Percentiles rank a stretch among this genome's conserved stretches.
These are phyloP conservation scores for Backusella tuberculispora DNA, from an alignment of 192 early-diverging fungal species.

Conservation along the genomic window DNA sequence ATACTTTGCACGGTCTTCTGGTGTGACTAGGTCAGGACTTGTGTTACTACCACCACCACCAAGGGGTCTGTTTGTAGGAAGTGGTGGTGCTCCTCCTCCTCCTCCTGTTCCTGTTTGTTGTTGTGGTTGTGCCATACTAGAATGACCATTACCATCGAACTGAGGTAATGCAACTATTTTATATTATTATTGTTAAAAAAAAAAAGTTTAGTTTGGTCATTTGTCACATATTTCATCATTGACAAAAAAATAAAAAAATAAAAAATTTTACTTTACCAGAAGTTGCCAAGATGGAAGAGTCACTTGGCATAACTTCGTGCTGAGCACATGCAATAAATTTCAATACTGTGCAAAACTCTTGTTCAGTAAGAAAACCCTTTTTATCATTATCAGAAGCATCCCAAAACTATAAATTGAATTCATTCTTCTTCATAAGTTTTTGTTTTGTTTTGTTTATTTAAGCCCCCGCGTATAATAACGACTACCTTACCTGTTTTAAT, in stretches of 20 bases:
- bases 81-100: background rate
- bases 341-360: conserved; percentile 79
- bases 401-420: conserved; percentile 72
- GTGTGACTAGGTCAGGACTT: conserved; percentile 47
- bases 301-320: conserved; percentile 53
- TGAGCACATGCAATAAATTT: conserved; percentile 92
- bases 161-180: conserved; percentile 34
- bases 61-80: conserved; percentile 2
- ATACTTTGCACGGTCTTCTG: conserved; percentile 39
- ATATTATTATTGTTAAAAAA: background rate
- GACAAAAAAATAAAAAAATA: too few relatives aligned
- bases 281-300: conserved; percentile 41
- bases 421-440: background rate
- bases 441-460: too few relatives aligned
- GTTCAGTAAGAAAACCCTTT: conserved; percentile 77
- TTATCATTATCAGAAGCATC: conserved; percentile 75
- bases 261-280: background rate
- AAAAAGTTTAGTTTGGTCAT: background rate
- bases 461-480: background rate
- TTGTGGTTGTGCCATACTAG: background rate
- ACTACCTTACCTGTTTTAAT: conserved; percentile 53
- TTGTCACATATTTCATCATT: background rate
- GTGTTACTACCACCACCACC: background rate
- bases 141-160: conserved; percentile 30
- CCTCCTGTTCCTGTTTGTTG: background rate